Evolutionary conservation across 257 asterid species (phyloP), one percentile per base, ranked within the genome.

Genomic region (Solanum peruvianum): DNA sequence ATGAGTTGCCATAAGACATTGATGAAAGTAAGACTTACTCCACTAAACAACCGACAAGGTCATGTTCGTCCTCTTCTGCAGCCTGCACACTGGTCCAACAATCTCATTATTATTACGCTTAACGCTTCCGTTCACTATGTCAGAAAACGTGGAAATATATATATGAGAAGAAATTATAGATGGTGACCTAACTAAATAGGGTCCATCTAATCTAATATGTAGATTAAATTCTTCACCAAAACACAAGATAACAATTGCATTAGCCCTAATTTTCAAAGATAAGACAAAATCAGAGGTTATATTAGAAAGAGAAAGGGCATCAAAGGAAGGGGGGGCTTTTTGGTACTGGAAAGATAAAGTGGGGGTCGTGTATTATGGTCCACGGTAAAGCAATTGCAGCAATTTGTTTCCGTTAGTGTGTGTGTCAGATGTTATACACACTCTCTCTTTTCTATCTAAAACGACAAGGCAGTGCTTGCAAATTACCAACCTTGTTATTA

Each of bases 1-100:
- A 89, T 82, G 73, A 56, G 73, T 71, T 76, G 85, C 90, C 71
- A 13, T 11, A 85, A 52, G 92, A 80, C 41, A 44, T 47, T 56
- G 87, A 87, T 87, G 88, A 82, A 90, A 78, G 87, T n/a, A 75
- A 72, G 89, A 77, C 87, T 90, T 85, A 85, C 89, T 86, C 89
- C 72, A 85, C 88, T 81, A 87, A 90, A 87, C 93, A 93, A 90
- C 98, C 96, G 98, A 93, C 98, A 94, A 88, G 49, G 62, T 89
- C 89, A 87, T 92, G 91, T 90, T 94, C 92, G 83, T 91, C 91
- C 88, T 91, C 92, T 88, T 84, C 88, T 86, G 47, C 88, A 88
- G 64, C 88, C 90, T 92, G 91, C 94, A 88, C 75, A 66, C 56
- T 87, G 92, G 95, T 93, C 95, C 93, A 90, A 67, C 44, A 84